phyloP scores from a whole-genome alignment of 1,139 yeast genomes.

The Yamadazyma membranifaciens region DNA sequence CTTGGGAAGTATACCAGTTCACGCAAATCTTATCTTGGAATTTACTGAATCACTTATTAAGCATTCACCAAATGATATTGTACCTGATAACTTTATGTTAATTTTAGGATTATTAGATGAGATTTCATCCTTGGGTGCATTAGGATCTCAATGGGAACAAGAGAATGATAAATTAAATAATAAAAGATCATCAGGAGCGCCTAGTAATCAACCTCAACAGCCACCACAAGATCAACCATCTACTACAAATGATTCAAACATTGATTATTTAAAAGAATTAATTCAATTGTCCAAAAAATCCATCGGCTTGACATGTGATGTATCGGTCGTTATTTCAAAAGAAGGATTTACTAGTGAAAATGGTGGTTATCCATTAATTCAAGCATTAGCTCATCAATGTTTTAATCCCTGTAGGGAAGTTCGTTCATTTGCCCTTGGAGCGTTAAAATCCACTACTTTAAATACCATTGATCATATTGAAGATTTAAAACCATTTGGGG shows the following conservation, averaged over 20 bases:
- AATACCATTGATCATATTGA: slow-evolving; percentile 22
- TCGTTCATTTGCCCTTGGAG: slow-evolving; percentile 59
- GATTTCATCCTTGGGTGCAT: slow-evolving; percentile 77
- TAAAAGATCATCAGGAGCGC: slow-evolving; percentile 13
- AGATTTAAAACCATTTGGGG: slow-evolving; percentile 45
- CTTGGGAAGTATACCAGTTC: slow-evolving; percentile 55
- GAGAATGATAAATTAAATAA: slow-evolving; percentile 33
- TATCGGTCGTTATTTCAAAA: slow-evolving; percentile 33
- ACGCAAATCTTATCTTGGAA: slow-evolving; percentile 47
- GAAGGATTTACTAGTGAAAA: slow-evolving; percentile 23
- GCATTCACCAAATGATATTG: slow-evolving; percentile 37
- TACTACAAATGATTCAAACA: slow-evolving; percentile 28
- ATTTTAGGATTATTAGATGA: slow-evolving; percentile 74
- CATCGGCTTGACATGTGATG: slow-evolving; percentile 55
- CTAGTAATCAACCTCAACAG: background rate
- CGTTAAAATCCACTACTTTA: slow-evolving; percentile 50
- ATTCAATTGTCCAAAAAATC: slow-evolving; percentile 62
- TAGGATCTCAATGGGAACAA: slow-evolving; percentile 76
- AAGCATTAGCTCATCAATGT: slow-evolving; percentile 85
- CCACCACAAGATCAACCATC: background rate
- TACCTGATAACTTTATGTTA: slow-evolving; percentile 55
- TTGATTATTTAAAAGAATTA: slow-evolving; percentile 48
- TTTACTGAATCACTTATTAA: slow-evolving; percentile 48
- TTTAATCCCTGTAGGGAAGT: slow-evolving; percentile 83
- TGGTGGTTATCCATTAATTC: slow-evolving; percentile 59